Evolutionary conservation across 306 rosid genomes (phyloP), one percentile per base, ranked within the genome.

Genomic region (Coriaria nepalensis): DNA sequence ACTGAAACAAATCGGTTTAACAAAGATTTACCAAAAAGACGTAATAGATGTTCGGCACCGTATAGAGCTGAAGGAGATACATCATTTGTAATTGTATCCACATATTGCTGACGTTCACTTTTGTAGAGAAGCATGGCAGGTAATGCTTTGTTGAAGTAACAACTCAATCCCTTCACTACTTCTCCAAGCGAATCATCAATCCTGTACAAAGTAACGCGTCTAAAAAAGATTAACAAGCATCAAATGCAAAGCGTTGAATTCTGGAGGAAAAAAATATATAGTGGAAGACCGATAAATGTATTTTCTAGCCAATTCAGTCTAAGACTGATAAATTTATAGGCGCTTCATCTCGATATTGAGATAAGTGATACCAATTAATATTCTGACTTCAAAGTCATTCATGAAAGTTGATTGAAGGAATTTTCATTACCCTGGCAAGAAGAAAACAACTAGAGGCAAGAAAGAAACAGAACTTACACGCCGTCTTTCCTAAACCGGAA

Each of bases 11-110:
- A 60, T 2, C 40, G 41, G 62, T 13, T 44, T 20, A 20, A 20
- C 29, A 20, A 20, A 20, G 1, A 20, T 73, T 43, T 84, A 88
- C 97, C 93, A 15, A 84, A 81, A 47, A 77, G 97, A 20, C 93
- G 95, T 43, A 88, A 56, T 53, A 88, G 78, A 77, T 88, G 97
- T 62, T 90, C 95, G 35, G 97, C 93, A 15, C 95, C 97, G 38
- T 90, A 84, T 52, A 84, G 63, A 53, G 80, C 40, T 54, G 95
- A 79, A 45, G 94, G 97, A 59, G 61, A 43, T 40, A 52, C 52
- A 64, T 69, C 64, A 43, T 67, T 47, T 34, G 66, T 45, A 35
- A 84, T 69, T 46, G 74, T 76, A 71, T 79, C 81, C 60, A 66
- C 74, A 49, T 60, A 84, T 60, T 90, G 97, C 45, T 49, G 68